Evolutionary conservation across 2,329 filamentous ascomycete genomes (phyloP).

Genomic region (Apiospora phragmitis): DNA sequence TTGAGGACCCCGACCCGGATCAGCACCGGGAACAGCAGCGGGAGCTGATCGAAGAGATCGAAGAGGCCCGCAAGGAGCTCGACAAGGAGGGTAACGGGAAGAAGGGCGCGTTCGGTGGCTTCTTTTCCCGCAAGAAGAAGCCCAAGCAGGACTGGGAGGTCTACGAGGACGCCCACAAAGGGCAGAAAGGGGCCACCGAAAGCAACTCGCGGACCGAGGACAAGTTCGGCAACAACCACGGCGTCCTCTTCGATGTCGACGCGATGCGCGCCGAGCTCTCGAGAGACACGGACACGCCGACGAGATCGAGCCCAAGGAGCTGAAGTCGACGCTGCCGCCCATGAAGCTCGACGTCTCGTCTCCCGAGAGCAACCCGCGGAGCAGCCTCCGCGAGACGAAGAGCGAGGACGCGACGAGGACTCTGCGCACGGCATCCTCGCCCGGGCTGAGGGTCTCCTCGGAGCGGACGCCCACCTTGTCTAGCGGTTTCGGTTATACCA

Average conservation of each 20-base stretch:
- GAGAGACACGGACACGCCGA: constrained; percentile 56
- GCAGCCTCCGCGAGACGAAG: constrained; percentile 44
- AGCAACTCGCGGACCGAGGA: constrained; percentile 42
- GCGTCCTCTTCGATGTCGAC: constrained; percentile 91
- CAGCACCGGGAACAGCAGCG: constrained; percentile 85
- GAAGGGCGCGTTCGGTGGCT: constrained; percentile 61
- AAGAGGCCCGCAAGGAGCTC: constrained; percentile 85
- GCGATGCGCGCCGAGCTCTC: constrained; percentile 87
- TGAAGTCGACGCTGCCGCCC: constrained; percentile 84
- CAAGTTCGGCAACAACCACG: constrained; percentile 53
- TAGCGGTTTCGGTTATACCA: constrained; percentile 15
- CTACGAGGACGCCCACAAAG: constrained; percentile 70
- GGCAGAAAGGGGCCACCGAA: constrained; percentile 22
- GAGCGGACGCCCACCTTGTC: constrained; percentile 31
- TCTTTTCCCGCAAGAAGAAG: constrained; percentile 77
- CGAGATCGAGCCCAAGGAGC: constrained; percentile 68
- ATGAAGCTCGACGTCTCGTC: constrained; percentile 70
- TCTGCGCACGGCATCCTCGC: constrained; percentile 24
- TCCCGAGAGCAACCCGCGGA: constrained; percentile 33
- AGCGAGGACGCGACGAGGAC: constrained; percentile 42
- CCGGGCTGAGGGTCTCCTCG: constrained; percentile 24
- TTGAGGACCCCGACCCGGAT: constrained; percentile 95
- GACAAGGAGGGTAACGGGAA: constrained; percentile 70
- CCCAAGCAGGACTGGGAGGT: constrained; percentile 85
- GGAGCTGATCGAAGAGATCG: constrained; percentile 94